Evolutionary conservation across 129 eudicot species (phyloP).

Genomic region (Silybum marianum): DNA sequence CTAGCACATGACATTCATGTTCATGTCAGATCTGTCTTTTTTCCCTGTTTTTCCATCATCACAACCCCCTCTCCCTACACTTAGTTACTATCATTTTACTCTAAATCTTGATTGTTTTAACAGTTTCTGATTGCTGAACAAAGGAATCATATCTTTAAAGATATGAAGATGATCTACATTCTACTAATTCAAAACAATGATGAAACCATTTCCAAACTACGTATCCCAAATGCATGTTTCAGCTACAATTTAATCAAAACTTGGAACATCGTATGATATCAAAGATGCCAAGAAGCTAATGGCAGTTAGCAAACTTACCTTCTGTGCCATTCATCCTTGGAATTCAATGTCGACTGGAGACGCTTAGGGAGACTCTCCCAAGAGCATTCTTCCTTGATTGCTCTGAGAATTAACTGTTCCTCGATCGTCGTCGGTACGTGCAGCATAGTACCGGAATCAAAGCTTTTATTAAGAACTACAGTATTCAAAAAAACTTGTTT

Average conservation of each 20-base stretch:
- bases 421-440: conserved; percentile 74
- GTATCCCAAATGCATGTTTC: background rate
- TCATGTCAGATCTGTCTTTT: conserved; percentile 11
- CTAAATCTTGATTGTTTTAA: conserved; percentile 7
- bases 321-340: conserved; percentile 97
- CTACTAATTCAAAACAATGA: background rate
- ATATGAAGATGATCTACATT: background rate
- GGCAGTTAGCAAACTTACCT: conserved; percentile 48
- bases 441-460: conserved; percentile 51
- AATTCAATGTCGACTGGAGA: conserved; percentile 71
- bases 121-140: background rate
- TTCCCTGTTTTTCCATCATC: background rate
- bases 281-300: conserved; percentile 22
- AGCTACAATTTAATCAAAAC: background rate
- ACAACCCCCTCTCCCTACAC: background rate
- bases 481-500: background rate
- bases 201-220: background rate
- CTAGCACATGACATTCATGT: conserved; percentile 16
- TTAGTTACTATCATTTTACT: background rate
- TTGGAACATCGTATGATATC: background rate
- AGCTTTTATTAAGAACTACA: background rate
- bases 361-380: conserved; percentile 96
- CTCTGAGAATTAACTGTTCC: conserved; percentile 86
- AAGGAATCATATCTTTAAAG: background rate
- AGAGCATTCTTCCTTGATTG: conserved; percentile 82